Percentiles rank a stretch among this genome's conserved stretches.
These are phyloP conservation scores for Penstemon eatonii DNA, from an alignment of 257 asterid genomes.

Conservation along the genomic window DNA sequence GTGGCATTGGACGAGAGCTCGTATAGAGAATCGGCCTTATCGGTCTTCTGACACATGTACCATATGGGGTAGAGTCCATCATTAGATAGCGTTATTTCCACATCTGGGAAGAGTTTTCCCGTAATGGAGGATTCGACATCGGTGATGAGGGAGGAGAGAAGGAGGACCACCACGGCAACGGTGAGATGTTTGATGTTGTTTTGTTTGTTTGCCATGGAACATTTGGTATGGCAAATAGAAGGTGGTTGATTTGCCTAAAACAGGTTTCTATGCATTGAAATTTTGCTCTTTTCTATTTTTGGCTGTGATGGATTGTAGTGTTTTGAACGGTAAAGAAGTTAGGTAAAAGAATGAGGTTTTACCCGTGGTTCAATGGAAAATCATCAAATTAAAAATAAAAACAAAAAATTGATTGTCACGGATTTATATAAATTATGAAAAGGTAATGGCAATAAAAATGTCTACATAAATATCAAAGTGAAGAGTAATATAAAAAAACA, in stretches of 20 bases:
- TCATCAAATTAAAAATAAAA: no score
- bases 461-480: constrained; percentile 27
- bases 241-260: not conserved
- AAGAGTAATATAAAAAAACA: no score
- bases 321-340: constrained; percentile 32
- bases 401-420: no score
- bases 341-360: constrained; percentile 35
- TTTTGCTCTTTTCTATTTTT: not conserved
- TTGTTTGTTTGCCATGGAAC: constrained; percentile 1
- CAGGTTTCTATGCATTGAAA: not conserved
- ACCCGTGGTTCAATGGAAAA: no score
- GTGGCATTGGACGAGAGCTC: constrained; percentile 36
- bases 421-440: constrained; percentile 9
- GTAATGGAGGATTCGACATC: not conserved
- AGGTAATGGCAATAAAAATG: constrained; percentile 52
- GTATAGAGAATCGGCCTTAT: constrained; percentile 30
- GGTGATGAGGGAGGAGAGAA: not conserved
- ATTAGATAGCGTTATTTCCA: constrained; percentile 48
- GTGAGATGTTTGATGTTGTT: not conserved
- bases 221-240: not conserved
- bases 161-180: not conserved
- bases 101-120: constrained; percentile 28
- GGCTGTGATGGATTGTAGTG: constrained; percentile 3
- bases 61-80: constrained; percentile 36
- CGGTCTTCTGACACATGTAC: constrained; percentile 52